Evolutionary conservation across 257 asterid species (phyloP).

Genomic region (Capsicum chinense): DNA sequence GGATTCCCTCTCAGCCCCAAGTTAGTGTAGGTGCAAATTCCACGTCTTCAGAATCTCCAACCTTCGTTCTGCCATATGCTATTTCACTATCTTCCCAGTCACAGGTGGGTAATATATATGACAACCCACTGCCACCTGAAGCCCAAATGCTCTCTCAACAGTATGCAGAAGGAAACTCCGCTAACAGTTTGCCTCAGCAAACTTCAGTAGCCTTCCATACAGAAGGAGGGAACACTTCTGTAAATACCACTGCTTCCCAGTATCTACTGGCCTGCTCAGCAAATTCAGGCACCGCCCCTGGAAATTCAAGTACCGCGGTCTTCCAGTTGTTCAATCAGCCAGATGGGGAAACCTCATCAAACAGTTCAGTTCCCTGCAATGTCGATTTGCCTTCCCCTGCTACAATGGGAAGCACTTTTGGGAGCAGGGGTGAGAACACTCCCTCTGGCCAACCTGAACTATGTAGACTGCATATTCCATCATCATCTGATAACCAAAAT

Average conservation of each 20-base stretch:
- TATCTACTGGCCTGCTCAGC: constrained; percentile 24
- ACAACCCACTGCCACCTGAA: constrained; percentile 35
- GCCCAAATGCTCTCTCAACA: constrained; percentile 46
- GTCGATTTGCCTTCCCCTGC: constrained; percentile 35
- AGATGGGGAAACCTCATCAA: constrained; percentile 33
- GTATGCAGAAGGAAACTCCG: constrained; percentile 35
- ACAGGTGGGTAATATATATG: constrained; percentile 10
- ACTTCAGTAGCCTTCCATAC: constrained; percentile 35
- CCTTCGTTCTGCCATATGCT: constrained; percentile 16
- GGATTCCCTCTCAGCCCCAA: constrained; percentile 35
- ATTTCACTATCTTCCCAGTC: constrained; percentile 30
- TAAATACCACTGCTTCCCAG: constrained; percentile 33
- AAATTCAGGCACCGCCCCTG: constrained; percentile 26
- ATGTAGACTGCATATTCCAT: not conserved
- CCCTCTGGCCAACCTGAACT: constrained; percentile 29
- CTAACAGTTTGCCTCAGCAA: constrained; percentile 33
- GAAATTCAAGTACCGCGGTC: constrained; percentile 37
- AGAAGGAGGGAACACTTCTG: constrained; percentile 33
- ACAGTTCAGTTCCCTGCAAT: constrained; percentile 40
- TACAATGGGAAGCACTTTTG: constrained; percentile 30
- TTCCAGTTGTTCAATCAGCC: constrained; percentile 40
- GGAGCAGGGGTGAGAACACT: constrained; percentile 31
- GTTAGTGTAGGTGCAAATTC: constrained; percentile 19
- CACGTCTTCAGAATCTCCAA: not conserved
- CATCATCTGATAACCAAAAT: constrained; percentile 34